phyloP scores from a whole-genome alignment of 192 early-diverging fungal species.

The Phycomyces blakesleeanus region DNA sequence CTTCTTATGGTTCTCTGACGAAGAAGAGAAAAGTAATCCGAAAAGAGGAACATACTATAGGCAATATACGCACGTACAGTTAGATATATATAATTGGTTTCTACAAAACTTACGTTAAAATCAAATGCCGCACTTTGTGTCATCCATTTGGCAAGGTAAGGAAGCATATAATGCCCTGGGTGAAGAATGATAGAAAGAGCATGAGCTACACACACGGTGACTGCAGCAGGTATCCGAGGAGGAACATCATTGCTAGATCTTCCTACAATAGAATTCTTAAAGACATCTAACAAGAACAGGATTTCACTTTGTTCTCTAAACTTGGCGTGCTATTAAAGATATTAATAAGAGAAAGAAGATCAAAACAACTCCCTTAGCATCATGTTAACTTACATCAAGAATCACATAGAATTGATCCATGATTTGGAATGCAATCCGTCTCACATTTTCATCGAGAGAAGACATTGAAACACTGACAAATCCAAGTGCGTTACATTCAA shows the following conservation, averaged over 20 bases:
- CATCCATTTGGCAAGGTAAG: conserved; percentile 70
- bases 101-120: conserved; percentile 52
- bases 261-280: conserved; percentile 64
- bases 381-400: conserved; percentile 41
- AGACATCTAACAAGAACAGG: conserved; percentile 57
- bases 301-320: conserved; percentile 73
- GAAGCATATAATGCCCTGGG: conserved; percentile 75
- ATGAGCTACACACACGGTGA: conserved; percentile 67
- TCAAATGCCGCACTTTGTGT: conserved; percentile 69
- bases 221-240: conserved; percentile 61
- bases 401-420: conserved; percentile 61
- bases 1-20: conserved; percentile 53
- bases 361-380: neutral
- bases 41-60: conserved; percentile 78
- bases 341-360: neutral
- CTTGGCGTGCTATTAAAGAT: conserved; percentile 22
- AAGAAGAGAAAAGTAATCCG: conserved; percentile 71
- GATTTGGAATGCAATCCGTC: conserved; percentile 62
- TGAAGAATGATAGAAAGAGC: conserved; percentile 55
- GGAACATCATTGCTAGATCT: conserved; percentile 36
- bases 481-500: conserved; percentile 70
- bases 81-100: neutral
- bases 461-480: conserved; percentile 63
- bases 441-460: conserved; percentile 45
- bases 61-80: neutral